Base-by-base conservation (phyloP, 2,329 filamentous ascomycete genomes). In the Aureobasidium pullulans region DNA sequence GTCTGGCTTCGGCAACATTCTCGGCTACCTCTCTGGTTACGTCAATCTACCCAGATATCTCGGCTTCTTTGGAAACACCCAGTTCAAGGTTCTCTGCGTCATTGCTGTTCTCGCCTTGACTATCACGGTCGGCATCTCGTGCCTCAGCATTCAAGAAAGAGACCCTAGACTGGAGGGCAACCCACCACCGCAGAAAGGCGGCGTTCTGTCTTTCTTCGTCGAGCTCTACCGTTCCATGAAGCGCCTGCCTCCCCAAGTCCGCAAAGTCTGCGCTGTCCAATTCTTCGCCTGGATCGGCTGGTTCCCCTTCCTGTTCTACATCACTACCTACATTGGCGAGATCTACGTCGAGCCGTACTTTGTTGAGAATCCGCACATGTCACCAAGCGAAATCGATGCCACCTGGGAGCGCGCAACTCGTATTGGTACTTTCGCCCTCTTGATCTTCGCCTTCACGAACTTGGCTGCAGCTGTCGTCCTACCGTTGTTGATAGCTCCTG, bases 21-120 rank as follows among this genome's bases (percentile, higher is more conserved):
- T 93, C 34, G 92, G 92, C 39, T 97, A 94, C 70, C 79, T 96
- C 23, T 90, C 90, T 58, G 93, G 93, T 39, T 96, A 93, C 67
- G 77, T 90, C 62, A 81, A 96, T 66, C 79, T 97, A 4, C 88
- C 90, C 0, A 80, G 80, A 57, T 80, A 86, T 61, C 72, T 96
- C 9, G 87, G 88, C 68, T 95, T 89, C 71, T 81, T 97, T 36
- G 93, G 93, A 37, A 80, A 88, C 66, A 92, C 86, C 0, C 93
- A 97, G 71, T 97, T 97, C 78, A 91, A 97, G 73, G 87, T 93
- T 4, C 85, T 97, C 3, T 96, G 91, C 69, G 86, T 87, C 16
- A 86, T 97, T 64, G 91, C 93, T 19, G 89, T 86, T 60, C 75
- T 96, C 59, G 81, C 85, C 15, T 84, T 97, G 59, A 79, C 75